These are phyloP conservation scores for Solanum tarijense DNA, from an alignment of 257 asterid genomes.

Conservation along the genomic window DNA sequence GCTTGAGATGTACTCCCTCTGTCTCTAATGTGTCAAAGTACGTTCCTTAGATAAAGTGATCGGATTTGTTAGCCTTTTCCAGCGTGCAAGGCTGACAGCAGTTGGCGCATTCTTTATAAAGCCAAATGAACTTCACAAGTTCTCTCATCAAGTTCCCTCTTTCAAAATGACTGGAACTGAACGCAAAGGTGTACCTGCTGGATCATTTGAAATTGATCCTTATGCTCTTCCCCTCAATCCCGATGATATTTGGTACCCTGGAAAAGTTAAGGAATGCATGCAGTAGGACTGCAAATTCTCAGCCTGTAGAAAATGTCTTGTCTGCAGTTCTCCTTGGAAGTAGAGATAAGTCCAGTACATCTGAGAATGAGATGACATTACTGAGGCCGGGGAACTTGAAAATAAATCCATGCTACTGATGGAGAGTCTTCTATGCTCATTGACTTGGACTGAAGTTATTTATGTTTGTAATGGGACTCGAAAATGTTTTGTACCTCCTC, in stretches of 20 bases:
- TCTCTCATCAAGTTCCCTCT: slow-evolving; percentile 53
- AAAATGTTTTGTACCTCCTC: background rate
- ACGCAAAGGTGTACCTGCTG: slow-evolving; percentile 52
- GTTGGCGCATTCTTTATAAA: slow-evolving; percentile 14
- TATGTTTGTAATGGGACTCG: background rate
- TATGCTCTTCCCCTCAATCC: slow-evolving; percentile 45
- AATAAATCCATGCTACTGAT: no score
- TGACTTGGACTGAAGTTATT: background rate
- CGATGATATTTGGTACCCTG: slow-evolving; percentile 33
- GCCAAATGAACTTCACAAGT: slow-evolving; percentile 27
- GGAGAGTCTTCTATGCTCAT: no score
- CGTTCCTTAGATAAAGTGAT: slow-evolving; percentile 41
- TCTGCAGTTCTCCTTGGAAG: background rate
- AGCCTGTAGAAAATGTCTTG: slow-evolving; percentile 1
- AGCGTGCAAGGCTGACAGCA: slow-evolving; percentile 12
- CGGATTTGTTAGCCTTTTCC: slow-evolving; percentile 55
- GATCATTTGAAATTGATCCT: slow-evolving; percentile 80
- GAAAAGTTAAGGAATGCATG: slow-evolving; percentile 5
- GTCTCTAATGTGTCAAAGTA: slow-evolving; percentile 3
- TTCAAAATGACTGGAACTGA: slow-evolving; percentile 46
- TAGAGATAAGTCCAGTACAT: no score
- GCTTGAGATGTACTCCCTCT: background rate
- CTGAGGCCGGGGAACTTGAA: background rate
- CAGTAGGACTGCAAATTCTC: background rate
- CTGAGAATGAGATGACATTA: background rate